Evolutionary conservation across 2,329 filamentous ascomycete species (phyloP).

Genomic region (Apiospora hydei): DNA sequence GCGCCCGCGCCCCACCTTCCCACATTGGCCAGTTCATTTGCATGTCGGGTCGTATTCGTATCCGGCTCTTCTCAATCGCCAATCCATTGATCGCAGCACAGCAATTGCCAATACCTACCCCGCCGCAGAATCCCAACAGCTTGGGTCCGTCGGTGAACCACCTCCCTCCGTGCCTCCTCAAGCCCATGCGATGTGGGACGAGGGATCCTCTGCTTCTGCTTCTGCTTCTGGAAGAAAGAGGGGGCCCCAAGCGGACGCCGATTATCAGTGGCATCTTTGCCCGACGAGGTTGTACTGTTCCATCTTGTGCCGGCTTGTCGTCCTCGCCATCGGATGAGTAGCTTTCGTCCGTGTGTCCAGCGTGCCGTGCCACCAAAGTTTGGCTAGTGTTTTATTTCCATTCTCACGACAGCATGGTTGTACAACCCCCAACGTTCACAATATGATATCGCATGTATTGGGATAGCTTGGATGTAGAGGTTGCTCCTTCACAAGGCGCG

Average conservation of each 20-base stretch:
- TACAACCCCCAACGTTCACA: too few relatives aligned
- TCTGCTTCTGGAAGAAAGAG: background rate
- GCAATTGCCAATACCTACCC: background rate
- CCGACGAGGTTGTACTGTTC: background rate
- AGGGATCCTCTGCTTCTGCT: background rate
- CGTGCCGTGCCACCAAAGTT: background rate
- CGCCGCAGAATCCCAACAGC: background rate
- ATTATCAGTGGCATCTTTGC: background rate
- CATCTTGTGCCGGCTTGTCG: background rate
- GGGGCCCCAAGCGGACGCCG: background rate
- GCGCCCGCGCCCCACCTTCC: background rate
- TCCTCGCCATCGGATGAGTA: background rate
- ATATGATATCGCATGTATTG: background rate
- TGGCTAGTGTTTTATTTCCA: background rate
- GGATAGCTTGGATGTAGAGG: too few relatives aligned
- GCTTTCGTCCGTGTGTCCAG: background rate
- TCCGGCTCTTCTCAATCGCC: background rate
- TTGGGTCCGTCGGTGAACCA: slow-evolving; percentile 7
- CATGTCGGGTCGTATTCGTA: slow-evolving; percentile 16
- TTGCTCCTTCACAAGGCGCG: background rate
- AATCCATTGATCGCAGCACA: background rate
- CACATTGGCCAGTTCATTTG: background rate
- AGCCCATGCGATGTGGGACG: background rate
- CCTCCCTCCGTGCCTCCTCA: background rate
- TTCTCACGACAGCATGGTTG: too few relatives aligned